Evolutionary conservation across 2,329 filamentous ascomycete species (phyloP).

Genomic region (Akanthomyces lecanii): DNA sequence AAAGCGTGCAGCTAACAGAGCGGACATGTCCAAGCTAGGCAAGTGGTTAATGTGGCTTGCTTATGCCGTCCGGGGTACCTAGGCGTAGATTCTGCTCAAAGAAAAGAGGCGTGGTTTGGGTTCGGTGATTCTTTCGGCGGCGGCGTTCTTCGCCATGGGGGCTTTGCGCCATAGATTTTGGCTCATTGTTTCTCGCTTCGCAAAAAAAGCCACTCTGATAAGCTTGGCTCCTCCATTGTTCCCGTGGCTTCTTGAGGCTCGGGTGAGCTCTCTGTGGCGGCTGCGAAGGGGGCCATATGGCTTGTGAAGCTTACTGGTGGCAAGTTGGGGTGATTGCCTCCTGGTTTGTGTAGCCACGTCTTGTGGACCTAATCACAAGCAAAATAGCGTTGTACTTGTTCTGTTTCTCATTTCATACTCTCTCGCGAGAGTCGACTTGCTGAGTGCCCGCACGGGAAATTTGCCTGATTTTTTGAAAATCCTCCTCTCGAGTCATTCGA

Average conservation of each 20-base stretch:
- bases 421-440: not conserved
- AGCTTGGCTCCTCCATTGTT: not conserved
- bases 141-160: not conserved
- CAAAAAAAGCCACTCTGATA: not conserved
- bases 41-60: constrained; percentile 14
- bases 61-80: constrained; percentile 6
- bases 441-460: not conserved
- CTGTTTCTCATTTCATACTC: not conserved
- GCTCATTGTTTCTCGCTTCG: not conserved
- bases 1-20: not conserved
- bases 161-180: not conserved
- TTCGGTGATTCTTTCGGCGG: constrained; percentile 16
- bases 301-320: not conserved
- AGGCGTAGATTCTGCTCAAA: not conserved
- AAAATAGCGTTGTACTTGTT: not conserved
- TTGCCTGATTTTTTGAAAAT: not conserved
- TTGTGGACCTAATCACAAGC: not conserved
- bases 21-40: constrained; percentile 4
- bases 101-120: not conserved
- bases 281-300: not conserved
- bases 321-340: not conserved
- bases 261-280: not conserved
- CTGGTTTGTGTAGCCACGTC: not conserved
- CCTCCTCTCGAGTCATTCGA: not conserved
- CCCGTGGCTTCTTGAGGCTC: not conserved